Evolutionary conservation across 768 basidiomycete genomes (phyloP), one percentile per base, ranked within the genome.

Genomic region (Russula brevipes): DNA sequence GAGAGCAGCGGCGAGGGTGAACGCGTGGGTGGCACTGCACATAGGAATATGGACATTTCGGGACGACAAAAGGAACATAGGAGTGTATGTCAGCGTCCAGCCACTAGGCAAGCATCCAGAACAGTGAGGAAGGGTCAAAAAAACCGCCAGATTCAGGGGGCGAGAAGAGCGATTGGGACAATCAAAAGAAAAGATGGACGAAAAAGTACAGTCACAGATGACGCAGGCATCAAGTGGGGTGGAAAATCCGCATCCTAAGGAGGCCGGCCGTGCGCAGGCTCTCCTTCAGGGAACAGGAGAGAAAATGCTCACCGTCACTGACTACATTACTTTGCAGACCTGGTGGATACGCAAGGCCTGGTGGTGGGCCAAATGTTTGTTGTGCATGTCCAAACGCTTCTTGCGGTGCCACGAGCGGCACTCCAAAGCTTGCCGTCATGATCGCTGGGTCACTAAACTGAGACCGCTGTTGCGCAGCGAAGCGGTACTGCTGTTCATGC

Each of bases 291-390:
- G 36, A 46, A 50, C 52, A 51, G 52, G 39, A 50, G 46, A 51
- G 31, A 54, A 59, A 51, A 59, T 50, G 49, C 56, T 62, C 60
- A 65, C 67, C 53, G 63, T 66, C 67, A 56, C 58, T 68, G 57
- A 41, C 64, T 70, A 54, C 67, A 68, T 60, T 69, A 49, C 55
- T 70, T 59, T 67, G 65, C 70, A 75, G 68, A 73, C 77, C 10
- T 72, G 76, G 71, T 66, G 73, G 54, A 51, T 56, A 83, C 24
- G 80, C 72, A 47, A 91, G 74, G 35, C 88, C 88, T 3, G 90
- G 89, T 16, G 88, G 89, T 36, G 88, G 85, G 11, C 85, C 85
- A 52, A 57, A 66, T 11, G 33, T 30, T 42, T 66, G 64, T 9
- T 59, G 58, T 51, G 55, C 10, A 31, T 50, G 54, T 55, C 30